Base-by-base conservation (phyloP, 257 asterid genomes). In the Capsicum pubescens region DNA sequence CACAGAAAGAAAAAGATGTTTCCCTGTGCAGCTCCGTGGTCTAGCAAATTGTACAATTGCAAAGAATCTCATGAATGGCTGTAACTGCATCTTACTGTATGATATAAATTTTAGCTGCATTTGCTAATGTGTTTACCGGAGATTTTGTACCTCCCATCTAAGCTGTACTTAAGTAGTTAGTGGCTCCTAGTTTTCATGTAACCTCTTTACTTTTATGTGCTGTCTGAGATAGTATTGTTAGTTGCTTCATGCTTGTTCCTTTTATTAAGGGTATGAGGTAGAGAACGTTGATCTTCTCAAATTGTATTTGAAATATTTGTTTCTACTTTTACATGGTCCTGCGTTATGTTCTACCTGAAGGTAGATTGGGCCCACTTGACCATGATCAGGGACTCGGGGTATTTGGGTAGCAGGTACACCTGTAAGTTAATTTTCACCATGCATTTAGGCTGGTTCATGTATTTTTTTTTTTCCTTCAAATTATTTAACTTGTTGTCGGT, bases 11-110 rank as follows among this genome's bases (percentile, higher is more conserved):
- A 26, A 77, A 54, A 6, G 46, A 54, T 54, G 82, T 55, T 77
- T 32, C 82, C 64, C 0, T 54, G 32, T 54, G 55, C 48, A 54
- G 64, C 82, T 26, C 60, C 52, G 7, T 74, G 81, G 46, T 52
- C 46, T 54, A 54, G 50, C 50, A 26, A 26, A 54, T 54, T 77
- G 82, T 77, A 77, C 66, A 77, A 77, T 77, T 77, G 82, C 82
- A 54, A 64, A 26, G 82, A 32, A 77, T 77, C 64, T 77, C 50
- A 32, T 77, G 64, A 77, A 14, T 10, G 50, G 50, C 50, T 77
- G 50, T 32, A 77, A 77, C 61, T 74, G 0, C 81, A 19, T 12
- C 60, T 50, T 50, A 21, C 46, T 50, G 50, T 13, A 26, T 50
- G 82, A 64, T 32, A 14, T 15, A 13, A 3, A 54, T 15, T 52